Evolutionary conservation across 768 basidiomycete species (phyloP), one percentile per base, ranked within the genome.

Genomic region (Imleria badia): DNA sequence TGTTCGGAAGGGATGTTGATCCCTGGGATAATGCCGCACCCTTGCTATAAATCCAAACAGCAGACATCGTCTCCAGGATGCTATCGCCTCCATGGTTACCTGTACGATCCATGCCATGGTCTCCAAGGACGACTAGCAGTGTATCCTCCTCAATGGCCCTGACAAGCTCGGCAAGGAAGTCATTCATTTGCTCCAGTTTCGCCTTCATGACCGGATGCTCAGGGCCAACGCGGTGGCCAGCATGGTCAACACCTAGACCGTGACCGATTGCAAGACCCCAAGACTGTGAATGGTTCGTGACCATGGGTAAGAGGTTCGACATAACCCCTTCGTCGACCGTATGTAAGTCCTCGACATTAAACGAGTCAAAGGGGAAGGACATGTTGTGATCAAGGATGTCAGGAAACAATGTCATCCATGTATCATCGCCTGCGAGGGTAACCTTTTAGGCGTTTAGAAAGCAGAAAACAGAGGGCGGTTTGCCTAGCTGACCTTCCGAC

Each of bases 311-410:
- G 6, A 98, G 76, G 63, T 98, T 86, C 12, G 75, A 64, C 35
- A 90, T 87, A 52, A 98, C 94, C 9, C 96, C 96, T 48, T 88
- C 78, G 64, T 99, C 97, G 44, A 98, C 97, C 0, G 92, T 88
- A 65, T 99, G 94, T 4, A 99, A 78, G 68, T 98, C 97, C 70
- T 98, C 97, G 55, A 99, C 97, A 70, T 98, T 94, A 79, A 99
- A 98, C 0, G 94, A 97, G 71, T 97, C 95, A 67, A 85, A 98
- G 0, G 95, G 87, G 65, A 84, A 88, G 1, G 87, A 78, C 77
- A 89, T 84, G 63, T 90, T 85, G 14, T 75, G 69, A 29, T 80
- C 76, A 60, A 98, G 94, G 6, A 83, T 74, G 48, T 81, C 74
- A 0, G 95, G 92, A 66, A 94, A 99, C 13, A 95, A 81, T 1